phyloP scores from a whole-genome alignment of 176 grass and related monocot species.

The Urochloa ruziziensis region DNA sequence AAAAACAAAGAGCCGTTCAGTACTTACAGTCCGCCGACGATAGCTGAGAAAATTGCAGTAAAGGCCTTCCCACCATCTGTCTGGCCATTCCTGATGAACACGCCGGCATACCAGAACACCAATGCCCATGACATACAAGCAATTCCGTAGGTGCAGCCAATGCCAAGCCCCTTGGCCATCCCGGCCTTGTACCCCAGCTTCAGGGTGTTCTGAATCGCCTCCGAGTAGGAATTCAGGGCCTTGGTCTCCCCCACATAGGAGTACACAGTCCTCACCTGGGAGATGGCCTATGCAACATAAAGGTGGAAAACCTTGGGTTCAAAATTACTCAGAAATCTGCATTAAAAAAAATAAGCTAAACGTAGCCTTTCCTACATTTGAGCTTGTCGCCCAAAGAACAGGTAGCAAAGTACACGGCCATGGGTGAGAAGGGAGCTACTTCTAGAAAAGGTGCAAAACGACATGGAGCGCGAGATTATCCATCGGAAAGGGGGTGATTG shows the following conservation, averaged over 20 bases:
- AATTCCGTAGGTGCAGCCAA: conserved; percentile 87
- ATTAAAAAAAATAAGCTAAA: not conserved
- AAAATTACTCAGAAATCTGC: conserved; percentile 27
- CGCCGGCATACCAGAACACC: conserved; percentile 86
- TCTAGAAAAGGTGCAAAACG: conserved; percentile 34
- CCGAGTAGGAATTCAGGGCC: conserved; percentile 72
- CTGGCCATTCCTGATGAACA: conserved; percentile 76
- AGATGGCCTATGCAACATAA: conserved; percentile 50
- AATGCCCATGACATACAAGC: conserved; percentile 95
- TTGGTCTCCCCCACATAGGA: conserved; percentile 84
- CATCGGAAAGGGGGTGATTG: conserved; percentile 22
- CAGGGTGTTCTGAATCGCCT: conserved; percentile 68
- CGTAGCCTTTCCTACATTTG: not conserved
- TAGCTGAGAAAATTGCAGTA: conserved; percentile 86
- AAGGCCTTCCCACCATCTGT: conserved; percentile 88
- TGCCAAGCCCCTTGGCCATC: conserved; percentile 83
- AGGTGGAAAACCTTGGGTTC: conserved; percentile 8
- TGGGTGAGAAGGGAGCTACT: conserved; percentile 25
- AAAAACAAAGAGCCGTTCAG: not conserved
- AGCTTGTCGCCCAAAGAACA: not conserved
- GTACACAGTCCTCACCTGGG: conserved; percentile 81
- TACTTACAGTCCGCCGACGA: conserved; percentile 82
- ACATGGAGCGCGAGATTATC: conserved; percentile 33
- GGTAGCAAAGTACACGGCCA: conserved; percentile 4
- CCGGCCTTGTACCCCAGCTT: conserved; percentile 91